A percentile compares a stretch with the other conserved stretches of the same genome.
phyloP scores from a whole-genome alignment of 2,329 filamentous ascomycete genomes.

The Alternaria brassicae region DNA sequence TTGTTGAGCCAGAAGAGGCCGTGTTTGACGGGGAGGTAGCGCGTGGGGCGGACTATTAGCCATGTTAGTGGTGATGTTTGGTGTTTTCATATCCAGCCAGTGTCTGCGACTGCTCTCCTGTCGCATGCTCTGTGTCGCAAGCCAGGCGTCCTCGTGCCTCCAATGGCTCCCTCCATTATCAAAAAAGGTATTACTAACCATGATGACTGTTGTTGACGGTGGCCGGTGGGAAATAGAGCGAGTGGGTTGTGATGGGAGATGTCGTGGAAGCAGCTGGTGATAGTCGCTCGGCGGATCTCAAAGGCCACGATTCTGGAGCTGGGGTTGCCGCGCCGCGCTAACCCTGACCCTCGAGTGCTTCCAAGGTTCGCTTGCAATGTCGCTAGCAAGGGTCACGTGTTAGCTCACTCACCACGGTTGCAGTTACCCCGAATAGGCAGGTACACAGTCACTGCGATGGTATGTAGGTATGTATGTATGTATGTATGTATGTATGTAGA shows the following conservation, averaged over 20 bases:
- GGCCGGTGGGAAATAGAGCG: constrained; percentile 8
- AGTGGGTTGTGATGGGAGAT: constrained; percentile 7
- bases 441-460: neutral
- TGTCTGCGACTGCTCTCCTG: neutral
- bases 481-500: too few species aligned
- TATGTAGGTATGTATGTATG: too few species aligned
- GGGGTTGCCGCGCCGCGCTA: constrained; percentile 29
- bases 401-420: constrained; percentile 6
- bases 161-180: constrained; percentile 7
- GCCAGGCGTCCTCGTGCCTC: constrained; percentile 1
- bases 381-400: constrained; percentile 33
- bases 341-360: constrained; percentile 18
- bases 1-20: constrained; percentile 67
- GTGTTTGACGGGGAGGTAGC: constrained; percentile 49
- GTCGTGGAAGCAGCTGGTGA: constrained; percentile 23
- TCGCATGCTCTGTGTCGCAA: constrained; percentile 13
- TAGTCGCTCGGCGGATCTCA: constrained; percentile 25
- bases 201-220: constrained; percentile 17
- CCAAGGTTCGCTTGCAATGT: constrained; percentile 19
- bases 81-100: neutral
- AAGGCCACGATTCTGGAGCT: constrained; percentile 47
- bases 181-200: constrained; percentile 24
- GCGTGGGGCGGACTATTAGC: constrained; percentile 36
- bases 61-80: constrained; percentile 9
- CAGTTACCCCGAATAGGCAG: constrained; percentile 4